These are phyloP conservation scores for Tetramitus jugosus DNA, from an alignment of 208 protist genomes.

Conservation along the genomic window DNA sequence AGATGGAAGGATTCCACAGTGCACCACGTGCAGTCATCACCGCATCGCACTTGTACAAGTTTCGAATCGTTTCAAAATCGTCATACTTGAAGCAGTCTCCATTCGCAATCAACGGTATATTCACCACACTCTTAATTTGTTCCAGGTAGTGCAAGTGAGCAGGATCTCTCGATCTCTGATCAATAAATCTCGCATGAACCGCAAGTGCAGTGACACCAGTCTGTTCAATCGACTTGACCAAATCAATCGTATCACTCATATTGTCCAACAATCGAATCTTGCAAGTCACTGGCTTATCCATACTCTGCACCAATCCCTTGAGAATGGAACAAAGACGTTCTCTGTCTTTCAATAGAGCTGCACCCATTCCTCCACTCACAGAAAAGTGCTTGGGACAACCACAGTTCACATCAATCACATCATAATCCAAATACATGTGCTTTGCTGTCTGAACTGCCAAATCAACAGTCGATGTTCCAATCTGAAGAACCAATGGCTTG, in stretches of 20 bases:
- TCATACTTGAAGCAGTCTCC: conserved; percentile 54
- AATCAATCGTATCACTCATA: conserved; percentile 41
- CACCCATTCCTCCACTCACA: conserved; percentile 87
- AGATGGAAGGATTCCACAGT: conserved; percentile 78
- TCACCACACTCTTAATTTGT: conserved; percentile 22
- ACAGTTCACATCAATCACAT: conserved; percentile 91
- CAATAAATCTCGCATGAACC: conserved; percentile 44
- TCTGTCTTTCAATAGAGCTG: conserved; percentile 69
- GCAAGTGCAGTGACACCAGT: conserved; percentile 50
- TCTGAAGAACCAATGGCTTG: conserved; percentile 65
- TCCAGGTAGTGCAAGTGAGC: conserved; percentile 36
- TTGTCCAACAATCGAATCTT: conserved; percentile 59
- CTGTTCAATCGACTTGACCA: conserved; percentile 40
- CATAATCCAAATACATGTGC: conserved; percentile 73
- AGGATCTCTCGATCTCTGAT: conserved; percentile 43
- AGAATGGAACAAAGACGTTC: not conserved
- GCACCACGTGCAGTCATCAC: conserved; percentile 63
- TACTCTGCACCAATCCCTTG: not conserved
- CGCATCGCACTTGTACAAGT: not conserved
- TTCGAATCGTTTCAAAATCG: conserved; percentile 33
- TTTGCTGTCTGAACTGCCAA: conserved; percentile 69
- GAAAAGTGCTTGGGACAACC: conserved; percentile 95
- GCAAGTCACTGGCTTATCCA: conserved; percentile 47
- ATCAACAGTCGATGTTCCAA: conserved; percentile 66
- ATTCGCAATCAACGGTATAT: conserved; percentile 55